Base-by-base conservation (phyloP, 805 yeast species). In the Teunomyces stri region DNA sequence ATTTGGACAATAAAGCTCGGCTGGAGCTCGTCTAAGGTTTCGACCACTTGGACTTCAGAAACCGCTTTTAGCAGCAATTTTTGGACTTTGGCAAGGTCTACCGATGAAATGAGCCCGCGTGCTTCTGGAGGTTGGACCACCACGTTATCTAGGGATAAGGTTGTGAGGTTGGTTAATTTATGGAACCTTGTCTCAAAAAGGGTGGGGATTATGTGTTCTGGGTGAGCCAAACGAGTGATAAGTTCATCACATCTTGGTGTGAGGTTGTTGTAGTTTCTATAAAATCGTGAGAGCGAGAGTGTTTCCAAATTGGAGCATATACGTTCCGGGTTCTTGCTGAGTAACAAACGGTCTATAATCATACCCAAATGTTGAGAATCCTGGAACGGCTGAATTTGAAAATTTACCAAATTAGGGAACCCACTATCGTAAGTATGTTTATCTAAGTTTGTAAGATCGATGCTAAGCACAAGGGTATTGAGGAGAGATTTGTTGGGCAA, bases 361-460 rank as follows among this genome's bases (percentile, higher is more conserved):
- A 48, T 49, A n/a, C 42, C 46, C 12, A 74, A 54, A 33, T 60
- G 62, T 4, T 18, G 44, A 2, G 68, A 58, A 45, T 60, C 62
- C 6, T 53, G 44, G 34, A 47, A 70, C 2, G 78, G 75, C 20
- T 64, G 61, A 13, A 75, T 51, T 20, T 69, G 68, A 12, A 75
- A 58, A 10, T 54, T 52, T 20, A 47, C 52, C 15, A 75, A 50
- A 43, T 62, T 65, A n/a, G 61, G 57, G 48, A 65, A 71, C 36
- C 42, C 12, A 60, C 21, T 7, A 42, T 48, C 4, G 39, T 27
- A 18, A 53, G 11, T 4, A 15, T 31, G 16, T 31, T 60, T 59
- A 33, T 49, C 57, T 42, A 55, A 34, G 40, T 56, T 53, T 49
- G 55, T 51, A 38, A 65, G 61, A 46, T 65, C 68, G 12, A 72